Evolutionary conservation across 768 basidiomycete genomes (phyloP).

Genomic region (Mycena floridula): DNA sequence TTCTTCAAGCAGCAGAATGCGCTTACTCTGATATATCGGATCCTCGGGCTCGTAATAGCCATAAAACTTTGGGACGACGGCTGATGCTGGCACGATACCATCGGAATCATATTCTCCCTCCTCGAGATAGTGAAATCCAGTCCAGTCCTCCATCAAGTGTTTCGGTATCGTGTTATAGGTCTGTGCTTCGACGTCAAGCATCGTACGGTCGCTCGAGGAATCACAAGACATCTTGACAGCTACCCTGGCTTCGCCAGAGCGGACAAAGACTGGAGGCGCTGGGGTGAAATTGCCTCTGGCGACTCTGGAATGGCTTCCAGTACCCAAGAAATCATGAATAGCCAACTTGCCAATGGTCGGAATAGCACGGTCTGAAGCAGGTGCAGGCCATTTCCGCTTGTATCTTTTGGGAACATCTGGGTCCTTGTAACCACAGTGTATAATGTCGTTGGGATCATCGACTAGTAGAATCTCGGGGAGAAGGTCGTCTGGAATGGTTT

Average conservation of each 20-base stretch:
- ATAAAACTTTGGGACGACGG: conserved; percentile 44
- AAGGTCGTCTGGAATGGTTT: conserved; percentile 13
- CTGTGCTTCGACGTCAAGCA: conserved; percentile 25
- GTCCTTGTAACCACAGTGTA: background rate
- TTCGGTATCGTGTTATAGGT: conserved; percentile 25
- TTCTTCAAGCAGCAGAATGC: conserved; percentile 41
- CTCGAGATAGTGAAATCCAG: conserved; percentile 25
- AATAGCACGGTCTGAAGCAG: background rate
- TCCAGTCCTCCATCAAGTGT: conserved; percentile 27
- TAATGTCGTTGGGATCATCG: conserved; percentile 14
- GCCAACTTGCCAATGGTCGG: background rate
- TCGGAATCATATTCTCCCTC: conserved; percentile 10
- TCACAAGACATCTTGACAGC: conserved; percentile 30
- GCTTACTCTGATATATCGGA: conserved; percentile 18
- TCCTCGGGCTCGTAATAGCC: conserved; percentile 34
- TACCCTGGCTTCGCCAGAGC: conserved; percentile 21
- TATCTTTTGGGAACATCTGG: conserved; percentile 5
- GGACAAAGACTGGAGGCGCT: conserved; percentile 22
- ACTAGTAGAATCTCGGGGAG: conserved; percentile 19
- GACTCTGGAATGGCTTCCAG: conserved; percentile 35
- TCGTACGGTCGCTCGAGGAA: conserved; percentile 14
- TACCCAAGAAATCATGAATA: conserved; percentile 14
- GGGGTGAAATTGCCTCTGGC: conserved; percentile 32
- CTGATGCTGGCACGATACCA: conserved; percentile 28
- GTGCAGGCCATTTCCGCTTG: conserved; percentile 12